Evolutionary conservation across 768 basidiomycete genomes (phyloP), one percentile per base, ranked within the genome.

Genomic region (Leccinum boreale): DNA sequence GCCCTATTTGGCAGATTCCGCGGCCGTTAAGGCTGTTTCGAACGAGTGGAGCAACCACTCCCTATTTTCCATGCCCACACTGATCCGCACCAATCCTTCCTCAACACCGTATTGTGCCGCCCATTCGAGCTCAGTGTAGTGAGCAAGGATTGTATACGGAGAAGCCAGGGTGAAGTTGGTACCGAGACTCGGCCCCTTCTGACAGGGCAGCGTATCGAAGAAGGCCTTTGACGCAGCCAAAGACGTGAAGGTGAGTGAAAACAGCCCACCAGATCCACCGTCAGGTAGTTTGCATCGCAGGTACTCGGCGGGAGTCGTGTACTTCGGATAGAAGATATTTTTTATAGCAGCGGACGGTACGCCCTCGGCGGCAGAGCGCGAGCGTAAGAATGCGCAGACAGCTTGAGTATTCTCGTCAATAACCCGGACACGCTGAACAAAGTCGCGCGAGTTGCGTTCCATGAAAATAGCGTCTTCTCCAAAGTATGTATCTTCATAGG

Each of bases 371-470:
- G 77, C 55, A 1, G 87, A 87, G 49, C 81, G 83, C 2, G 83
- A 78, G 39, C 78, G 81, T 28, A 99, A 78, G 69, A 88, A 84
- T 55, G 90, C 87, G 72, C 93, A 95, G 56, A 95, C 77, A 46
- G 82, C 82, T 68, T 92, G 86, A 4, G 95, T 79, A 70, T 96
- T 98, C 31, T 73, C 70, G 71, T 98, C 92, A 72, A 96, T 92
- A 53, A 77, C 70, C 55, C 78, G 78, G 62, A 94, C 81, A 55
- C 96, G 91, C 8, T 76, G 78, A 52, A 80, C 74, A 77, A 96
- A 98, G 74, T 97, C 87, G 52, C 96, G 91, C 17, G 96, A 98
- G 75, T 99, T 99, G 63, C 95, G 90, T 70, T 99, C 96, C 90
- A 99, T 90, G 79, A 86, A 96, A 56, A 98, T 85, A 44, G 92